Base-by-base conservation (phyloP, 495 filamentous ascomycete genomes). In the Pseudoneurospora amorphoporcata region DNA sequence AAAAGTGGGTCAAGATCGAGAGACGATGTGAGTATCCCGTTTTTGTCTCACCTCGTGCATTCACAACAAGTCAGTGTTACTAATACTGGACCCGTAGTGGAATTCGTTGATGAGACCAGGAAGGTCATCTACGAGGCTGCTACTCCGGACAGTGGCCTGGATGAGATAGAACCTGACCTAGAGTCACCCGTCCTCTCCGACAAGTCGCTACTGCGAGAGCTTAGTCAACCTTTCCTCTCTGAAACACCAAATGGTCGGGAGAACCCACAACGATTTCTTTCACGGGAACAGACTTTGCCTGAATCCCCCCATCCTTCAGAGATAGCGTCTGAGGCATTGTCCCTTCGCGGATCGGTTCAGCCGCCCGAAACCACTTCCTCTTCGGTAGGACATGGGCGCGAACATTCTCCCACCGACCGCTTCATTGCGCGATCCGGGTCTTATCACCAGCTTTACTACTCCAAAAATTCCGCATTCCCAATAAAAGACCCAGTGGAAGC, bases 401-500 rank as follows among this genome's bases (percentile, higher is more conserved):
- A 17, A 17, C 3, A 23, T 35, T 76, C 76, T 10, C 73, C 74
- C 23, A 73, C 72, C 5, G 76, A 75, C 37, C 77, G 77, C 8
- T 78, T 77, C 68, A 53, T 68, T 23, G 23, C 37, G 23, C 53
- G 70, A 9, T 17, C 53, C 7, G 53, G 53, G 23, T 35, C 53
- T 7, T 65, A 32, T 37, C 53, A 65, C 23, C 53, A 65, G 14
- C 23, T 65, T 65, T 65, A 65, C 53, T 65, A 71, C 39, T 38
- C 58, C 6, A 40, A 17, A 23, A 1, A 35, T 12, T 68, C 69
- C 3, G 38, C 38, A 72, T 77, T 16, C 81, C 85, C 84, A 12
- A 75, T 87, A 1, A 76, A 79, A 19, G 72, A 81, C 43, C 73
- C 76, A 17, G 75, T 74, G 4, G 81, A 86, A 58, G 84, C 84